These are phyloP conservation scores for Sarocladium brachiariae DNA, from an alignment of 2,329 filamentous ascomycete genomes.

Conservation along the genomic window DNA sequence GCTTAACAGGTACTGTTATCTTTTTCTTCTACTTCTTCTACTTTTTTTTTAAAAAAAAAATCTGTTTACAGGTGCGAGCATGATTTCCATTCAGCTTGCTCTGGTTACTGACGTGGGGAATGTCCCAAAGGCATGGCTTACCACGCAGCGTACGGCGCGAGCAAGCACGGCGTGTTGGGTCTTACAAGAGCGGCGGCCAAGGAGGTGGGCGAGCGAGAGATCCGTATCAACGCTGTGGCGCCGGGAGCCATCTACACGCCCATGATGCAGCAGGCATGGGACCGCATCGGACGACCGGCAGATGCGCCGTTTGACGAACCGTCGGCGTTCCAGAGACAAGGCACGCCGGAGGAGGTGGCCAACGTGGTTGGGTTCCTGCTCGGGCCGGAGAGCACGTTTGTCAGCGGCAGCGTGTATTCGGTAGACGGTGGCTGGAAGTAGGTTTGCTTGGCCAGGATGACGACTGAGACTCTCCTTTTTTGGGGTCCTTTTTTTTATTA, in stretches of 20 bases:
- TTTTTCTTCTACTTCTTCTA: slow-evolving; percentile 1
- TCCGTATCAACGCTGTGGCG: slow-evolving; percentile 40
- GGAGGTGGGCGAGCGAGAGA: slow-evolving; percentile 34
- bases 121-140: slow-evolving; percentile 24
- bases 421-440: slow-evolving; percentile 36
- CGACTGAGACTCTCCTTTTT: too few relatives aligned
- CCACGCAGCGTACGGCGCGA: slow-evolving; percentile 31
- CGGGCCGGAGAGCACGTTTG: slow-evolving; percentile 27
- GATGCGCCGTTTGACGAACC: slow-evolving; percentile 35
- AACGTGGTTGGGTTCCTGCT: slow-evolving; percentile 28
- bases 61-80: too few relatives aligned
- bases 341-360: slow-evolving; percentile 32
- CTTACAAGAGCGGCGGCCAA: slow-evolving; percentile 30
- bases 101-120: too few relatives aligned
- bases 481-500: too few relatives aligned
- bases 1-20: slow-evolving; percentile 32
- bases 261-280: slow-evolving; percentile 38
- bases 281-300: slow-evolving; percentile 24
- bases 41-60: too few relatives aligned
- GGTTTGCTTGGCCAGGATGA: too few relatives aligned
- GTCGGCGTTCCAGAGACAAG: slow-evolving; percentile 35
- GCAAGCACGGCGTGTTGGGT: slow-evolving; percentile 31
- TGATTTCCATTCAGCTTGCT: too few relatives aligned
- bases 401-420: slow-evolving; percentile 33
- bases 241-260: slow-evolving; percentile 44